A percentile compares a stretch with the other conserved stretches of the same genome.
Conservation (phyloP, 352 stramenopile species). For the Thalassiosira hispida region DNA sequence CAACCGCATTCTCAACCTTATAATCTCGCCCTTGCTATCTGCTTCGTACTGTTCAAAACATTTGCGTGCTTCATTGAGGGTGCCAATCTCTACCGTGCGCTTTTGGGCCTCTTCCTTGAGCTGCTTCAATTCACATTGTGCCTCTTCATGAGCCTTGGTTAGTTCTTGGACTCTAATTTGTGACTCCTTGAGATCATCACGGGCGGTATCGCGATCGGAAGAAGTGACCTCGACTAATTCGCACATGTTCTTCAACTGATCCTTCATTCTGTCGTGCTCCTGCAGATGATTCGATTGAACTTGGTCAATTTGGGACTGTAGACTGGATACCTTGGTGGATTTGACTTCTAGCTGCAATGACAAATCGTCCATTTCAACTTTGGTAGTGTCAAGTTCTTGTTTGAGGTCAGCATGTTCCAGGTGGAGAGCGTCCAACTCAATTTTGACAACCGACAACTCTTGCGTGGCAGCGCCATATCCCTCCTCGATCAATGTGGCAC, state of each 20-base stretch:
- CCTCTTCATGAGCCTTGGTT: neutral
- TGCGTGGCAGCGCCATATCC: neutral
- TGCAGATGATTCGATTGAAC: neutral
- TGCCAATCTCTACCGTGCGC: neutral
- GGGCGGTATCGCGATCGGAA: neutral
- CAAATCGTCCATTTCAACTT: neutral
- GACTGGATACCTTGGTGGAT: neutral
- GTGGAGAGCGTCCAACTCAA: neutral
- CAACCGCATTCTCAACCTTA: neutral
- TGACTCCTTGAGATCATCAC: neutral
- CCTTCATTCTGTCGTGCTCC: slow-evolving; percentile 1
- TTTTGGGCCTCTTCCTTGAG: slow-evolving; percentile 4
- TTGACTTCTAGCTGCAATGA: neutral
- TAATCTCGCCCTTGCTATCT: slow-evolving; percentile 15
- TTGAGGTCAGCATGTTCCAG: neutral
- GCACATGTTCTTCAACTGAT: slow-evolving; percentile 13
- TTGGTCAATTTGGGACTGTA: neutral
- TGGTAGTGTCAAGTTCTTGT: neutral
- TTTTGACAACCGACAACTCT: neutral
- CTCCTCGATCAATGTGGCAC: slow-evolving; percentile 8
- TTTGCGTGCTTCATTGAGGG: slow-evolving; percentile 1
- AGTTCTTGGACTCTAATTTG: neutral
- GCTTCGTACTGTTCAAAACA: slow-evolving; percentile 13
- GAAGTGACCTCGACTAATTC: slow-evolving; percentile 4
- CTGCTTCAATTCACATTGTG: neutral